Conservation (phyloP, 2,329 filamentous ascomycete species). For the Sphaerulina vaccinii region DNA sequence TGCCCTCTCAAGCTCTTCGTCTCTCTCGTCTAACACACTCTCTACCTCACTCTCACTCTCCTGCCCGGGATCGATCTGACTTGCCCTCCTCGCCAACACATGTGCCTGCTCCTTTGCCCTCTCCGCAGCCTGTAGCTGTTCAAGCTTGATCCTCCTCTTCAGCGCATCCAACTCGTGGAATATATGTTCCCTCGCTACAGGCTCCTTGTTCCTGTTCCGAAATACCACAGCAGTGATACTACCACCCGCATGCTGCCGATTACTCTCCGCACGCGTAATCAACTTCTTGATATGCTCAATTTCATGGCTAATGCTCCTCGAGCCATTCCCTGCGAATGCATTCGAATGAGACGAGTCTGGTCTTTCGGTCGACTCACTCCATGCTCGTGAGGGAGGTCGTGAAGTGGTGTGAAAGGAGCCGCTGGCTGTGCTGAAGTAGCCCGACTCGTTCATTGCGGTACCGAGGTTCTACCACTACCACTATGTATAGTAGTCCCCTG, state of each 20-base stretch:
- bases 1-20: conserved; percentile 34
- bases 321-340: not conserved
- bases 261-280: conserved; percentile 24
- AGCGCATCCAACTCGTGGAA: conserved; percentile 33
- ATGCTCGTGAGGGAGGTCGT: conserved; percentile 18
- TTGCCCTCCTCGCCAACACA: conserved; percentile 11
- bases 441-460: conserved; percentile 13
- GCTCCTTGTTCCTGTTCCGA: conserved; percentile 21
- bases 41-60: conserved; percentile 34
- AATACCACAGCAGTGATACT: conserved; percentile 33
- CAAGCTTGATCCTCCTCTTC: conserved; percentile 34
- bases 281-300: conserved; percentile 34
- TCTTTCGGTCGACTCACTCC: conserved; percentile 19
- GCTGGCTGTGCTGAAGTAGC: conserved; percentile 7
- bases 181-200: conserved; percentile 23
- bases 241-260: conserved; percentile 16
- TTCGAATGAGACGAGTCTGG: conserved; percentile 13
- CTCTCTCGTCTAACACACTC: conserved; percentile 32
- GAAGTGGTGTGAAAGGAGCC: conserved; percentile 10
- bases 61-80: conserved; percentile 23
- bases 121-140: conserved; percentile 20
- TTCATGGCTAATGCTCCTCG: conserved; percentile 25
- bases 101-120: conserved; percentile 8
- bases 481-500: not conserved
- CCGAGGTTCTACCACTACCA: not conserved